These are phyloP conservation scores for Entonaema liquescens DNA, from an alignment of 495 filamentous ascomycete genomes.

Conservation along the genomic window DNA sequence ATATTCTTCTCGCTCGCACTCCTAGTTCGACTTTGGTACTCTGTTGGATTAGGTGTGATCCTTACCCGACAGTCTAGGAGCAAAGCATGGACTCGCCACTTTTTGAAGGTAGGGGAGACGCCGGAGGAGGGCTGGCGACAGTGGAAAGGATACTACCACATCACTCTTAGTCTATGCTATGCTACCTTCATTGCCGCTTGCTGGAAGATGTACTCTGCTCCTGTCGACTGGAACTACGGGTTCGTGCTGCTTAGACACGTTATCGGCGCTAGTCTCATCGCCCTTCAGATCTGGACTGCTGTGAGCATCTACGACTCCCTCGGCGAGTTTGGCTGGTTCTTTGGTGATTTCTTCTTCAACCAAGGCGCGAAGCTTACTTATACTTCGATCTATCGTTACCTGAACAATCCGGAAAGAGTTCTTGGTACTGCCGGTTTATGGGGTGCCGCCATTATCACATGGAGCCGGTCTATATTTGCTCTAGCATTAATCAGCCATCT, in stretches of 20 bases:
- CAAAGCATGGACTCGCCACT: slow-evolving; percentile 95
- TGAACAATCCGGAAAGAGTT: slow-evolving; percentile 96
- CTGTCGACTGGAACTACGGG: slow-evolving; percentile 84
- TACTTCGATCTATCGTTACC: slow-evolving; percentile 94
- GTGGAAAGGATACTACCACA: slow-evolving; percentile 96
- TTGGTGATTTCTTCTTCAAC: slow-evolving; percentile 97
- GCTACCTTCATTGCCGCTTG: slow-evolving; percentile 87
- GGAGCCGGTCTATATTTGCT: slow-evolving; percentile 82
- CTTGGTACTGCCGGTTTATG: slow-evolving; percentile 95
- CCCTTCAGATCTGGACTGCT: slow-evolving; percentile 91
- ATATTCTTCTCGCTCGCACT: slow-evolving; percentile 84
- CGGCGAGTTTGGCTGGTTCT: slow-evolving; percentile 99
- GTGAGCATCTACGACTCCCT: slow-evolving; percentile 95
- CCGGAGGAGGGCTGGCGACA: slow-evolving; percentile 93
- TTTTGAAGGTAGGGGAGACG: slow-evolving; percentile 93
- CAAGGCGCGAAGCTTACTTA: slow-evolving; percentile 88
- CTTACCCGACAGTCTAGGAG: slow-evolving; percentile 84
- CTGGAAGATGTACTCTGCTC: slow-evolving; percentile 94
- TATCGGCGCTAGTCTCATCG: slow-evolving; percentile 78
- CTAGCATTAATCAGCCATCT: slow-evolving; percentile 87
- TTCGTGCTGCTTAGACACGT: slow-evolving; percentile 87
- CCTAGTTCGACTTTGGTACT: slow-evolving; percentile 90
- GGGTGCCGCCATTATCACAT: slow-evolving; percentile 92
- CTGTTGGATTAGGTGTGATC: slow-evolving; percentile 84
- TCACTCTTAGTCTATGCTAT: slow-evolving; percentile 89